Base-by-base conservation (phyloP, 2,329 filamentous ascomycete genomes). In the Stagonosporopsis chrysanthemi region DNA sequence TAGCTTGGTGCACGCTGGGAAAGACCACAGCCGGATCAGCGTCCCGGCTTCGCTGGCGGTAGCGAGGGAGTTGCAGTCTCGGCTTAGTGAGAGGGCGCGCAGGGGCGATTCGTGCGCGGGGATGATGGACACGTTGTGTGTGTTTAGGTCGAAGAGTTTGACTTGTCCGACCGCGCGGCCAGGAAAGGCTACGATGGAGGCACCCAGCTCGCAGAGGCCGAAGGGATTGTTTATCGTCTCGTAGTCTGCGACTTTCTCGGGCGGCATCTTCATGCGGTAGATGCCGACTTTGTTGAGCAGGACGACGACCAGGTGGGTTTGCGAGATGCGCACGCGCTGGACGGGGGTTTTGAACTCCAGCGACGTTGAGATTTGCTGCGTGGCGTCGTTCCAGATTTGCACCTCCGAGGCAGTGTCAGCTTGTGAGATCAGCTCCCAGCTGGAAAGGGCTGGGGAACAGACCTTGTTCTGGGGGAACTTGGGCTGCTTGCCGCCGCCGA, bases 21-120 rank as follows among this genome's bases (percentile, higher is more conserved):
- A 94, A 23, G 89, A 86, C 79, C 90, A 98, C 26, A 98, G 85
- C 17, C 94, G 90, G 66, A 98, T 86, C 23, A 99, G 81, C 0
- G 95, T 99, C 31, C 95, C 95, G 81, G 90, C 91, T 76, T 97
- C 91, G 75, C 93, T 97, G 11, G 94, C 94, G 1, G 92, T 97
- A 14, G 93, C 95, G 28, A 98, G 80, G 15, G 96, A 78, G 45
- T 91, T 86, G 3, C 91, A 92, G 70, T 97, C 90, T 0, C 83
- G 83, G 65, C 91, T 96, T 33, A 99, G 80, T 11, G 88, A 85
- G 63, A 99, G 82, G 39, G 92, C 92, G 58, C 90, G 86, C 17
- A 99, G 80, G 0, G 90, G 83, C 0, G 90, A 89, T 4, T 89
- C 88, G 74, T 99, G 95, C 3, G 94, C 95, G 1, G 92, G 92